Base-by-base conservation (phyloP, 2,329 filamentous ascomycete species). In the Boeremia lycopersici region DNA sequence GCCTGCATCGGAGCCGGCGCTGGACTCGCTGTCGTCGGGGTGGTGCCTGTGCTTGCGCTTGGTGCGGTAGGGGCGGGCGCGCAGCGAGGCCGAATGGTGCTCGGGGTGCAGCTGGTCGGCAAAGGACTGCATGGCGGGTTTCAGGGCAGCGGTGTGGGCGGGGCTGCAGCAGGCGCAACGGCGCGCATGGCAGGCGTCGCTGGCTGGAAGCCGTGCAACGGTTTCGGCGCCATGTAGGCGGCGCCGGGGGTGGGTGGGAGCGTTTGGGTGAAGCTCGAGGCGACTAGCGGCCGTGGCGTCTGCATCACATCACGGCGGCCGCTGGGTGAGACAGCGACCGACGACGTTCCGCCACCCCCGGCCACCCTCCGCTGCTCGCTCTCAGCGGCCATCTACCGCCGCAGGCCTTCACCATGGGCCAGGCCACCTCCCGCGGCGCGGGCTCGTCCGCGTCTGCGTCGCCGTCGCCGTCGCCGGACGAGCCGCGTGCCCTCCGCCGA, bases 381-480 rank as follows among this genome's bases (percentile, higher is more conserved):
- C 40, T 49, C 42, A 31, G 25, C 53, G 58, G 65, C 59, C 57
- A 59, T 61, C 53, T 49, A 57, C 51, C 52, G 60, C 65, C 61
- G 65, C 61, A 60, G 58, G 65, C 59, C 68, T 63, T 62, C 62
- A 65, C 52, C 46, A 77, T 77, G 74, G 74, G 74, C 54, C 74
- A 74, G 67, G 68, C 70, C 60, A 70, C 64, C 60, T 76, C 75
- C 19, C 64, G 47, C 17, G 31, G 30, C 25, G 31, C 63, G 57
- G 55, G 61, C 56, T 29, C 28, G n/a, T 9, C 50, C 8, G 8
- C 25, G 8, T n/a, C 12, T 9, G 17, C 34, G 10, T 19, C 26
- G 13, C 42, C 25, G 8, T n/a, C 12, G 13, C 26, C 34, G 10
- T 19, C 26, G 13, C 42, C n/a, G 8, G 40, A 42, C 19, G 33